Conservation (phyloP, 768 basidiomycete genomes). For the Boletales sp. region DNA sequence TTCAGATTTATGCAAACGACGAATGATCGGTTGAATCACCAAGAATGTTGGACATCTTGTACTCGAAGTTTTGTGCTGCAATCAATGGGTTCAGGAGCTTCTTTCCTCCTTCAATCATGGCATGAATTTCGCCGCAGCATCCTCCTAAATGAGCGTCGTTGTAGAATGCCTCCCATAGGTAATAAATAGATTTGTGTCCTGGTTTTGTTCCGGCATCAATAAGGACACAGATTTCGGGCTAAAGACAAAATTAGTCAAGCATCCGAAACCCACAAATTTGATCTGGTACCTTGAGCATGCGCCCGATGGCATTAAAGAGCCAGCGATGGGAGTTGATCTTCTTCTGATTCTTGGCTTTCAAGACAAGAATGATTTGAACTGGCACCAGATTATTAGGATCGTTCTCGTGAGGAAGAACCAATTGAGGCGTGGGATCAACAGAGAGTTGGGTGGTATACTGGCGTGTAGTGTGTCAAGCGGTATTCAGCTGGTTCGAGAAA, state of each 20-base stretch:
- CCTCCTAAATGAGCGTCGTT: constrained; percentile 77
- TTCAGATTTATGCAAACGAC: constrained; percentile 8
- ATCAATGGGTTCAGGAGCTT: constrained; percentile 91
- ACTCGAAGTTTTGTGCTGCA: constrained; percentile 96
- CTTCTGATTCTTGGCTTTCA: constrained; percentile 94
- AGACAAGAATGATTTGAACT: constrained; percentile 85
- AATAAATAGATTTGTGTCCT: constrained; percentile 93
- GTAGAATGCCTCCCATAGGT: constrained; percentile 91
- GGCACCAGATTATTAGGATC: constrained; percentile 92
- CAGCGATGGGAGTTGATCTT: constrained; percentile 96
- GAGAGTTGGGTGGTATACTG: constrained; percentile 97
- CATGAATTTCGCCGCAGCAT: constrained; percentile 93
- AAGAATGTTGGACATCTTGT: constrained; percentile 98
- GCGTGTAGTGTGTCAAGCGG: constrained; percentile 5
- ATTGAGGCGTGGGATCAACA: constrained; percentile 84
- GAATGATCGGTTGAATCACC: constrained; percentile 39
- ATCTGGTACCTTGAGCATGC: constrained; percentile 58
- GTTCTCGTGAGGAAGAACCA: constrained; percentile 85
- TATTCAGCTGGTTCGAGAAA: neutral
- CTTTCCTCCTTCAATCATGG: constrained; percentile 91
- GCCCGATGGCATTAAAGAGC: constrained; percentile 93
- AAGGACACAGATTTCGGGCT: constrained; percentile 91
- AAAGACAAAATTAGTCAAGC: constrained; percentile 1
- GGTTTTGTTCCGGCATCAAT: constrained; percentile 97
- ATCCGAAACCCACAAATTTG: constrained; percentile 12